phyloP scores from a whole-genome alignment of 495 filamentous ascomycete genomes.

The Penicillium samsonianum region DNA sequence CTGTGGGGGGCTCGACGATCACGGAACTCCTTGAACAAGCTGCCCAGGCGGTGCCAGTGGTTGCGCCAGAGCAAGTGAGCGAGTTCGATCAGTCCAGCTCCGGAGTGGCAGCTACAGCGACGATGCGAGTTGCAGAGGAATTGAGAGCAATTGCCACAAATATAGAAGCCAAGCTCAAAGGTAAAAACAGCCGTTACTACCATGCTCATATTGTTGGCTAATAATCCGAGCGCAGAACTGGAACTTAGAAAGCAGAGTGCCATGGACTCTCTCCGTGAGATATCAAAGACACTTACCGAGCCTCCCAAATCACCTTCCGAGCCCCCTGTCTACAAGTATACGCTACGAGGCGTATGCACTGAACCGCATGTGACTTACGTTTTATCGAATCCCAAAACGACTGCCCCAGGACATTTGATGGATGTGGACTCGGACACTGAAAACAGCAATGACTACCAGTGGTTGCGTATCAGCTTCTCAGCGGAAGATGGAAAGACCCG shows the following conservation, averaged over 20 bases:
- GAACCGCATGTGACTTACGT: conserved; percentile 54
- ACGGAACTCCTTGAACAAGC: conserved; percentile 41
- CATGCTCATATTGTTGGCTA: conserved; percentile 10
- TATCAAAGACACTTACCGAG: conserved; percentile 56
- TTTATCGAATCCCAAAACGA: conserved; percentile 27
- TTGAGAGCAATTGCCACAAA: conserved; percentile 41
- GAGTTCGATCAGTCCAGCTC: conserved; percentile 20
- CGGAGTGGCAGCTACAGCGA: conserved; percentile 27
- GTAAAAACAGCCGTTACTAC: conserved; percentile 26
- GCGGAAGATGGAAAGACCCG: conserved; percentile 47
- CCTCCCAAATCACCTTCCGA: conserved; percentile 49
- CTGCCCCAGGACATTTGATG: conserved; percentile 22
- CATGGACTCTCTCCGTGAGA: conserved; percentile 44
- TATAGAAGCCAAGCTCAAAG: conserved; percentile 53
- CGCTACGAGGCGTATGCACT: conserved; percentile 54
- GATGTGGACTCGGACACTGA: conserved; percentile 25
- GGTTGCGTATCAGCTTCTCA: conserved; percentile 59
- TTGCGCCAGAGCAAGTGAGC: conserved; percentile 26
- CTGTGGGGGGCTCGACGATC: conserved; percentile 26
- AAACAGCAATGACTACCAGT: conserved; percentile 43
- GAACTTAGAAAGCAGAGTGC: conserved; percentile 54
- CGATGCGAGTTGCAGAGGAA: conserved; percentile 38
- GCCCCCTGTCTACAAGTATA: conserved; percentile 49
- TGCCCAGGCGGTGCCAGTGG: conserved; percentile 30
- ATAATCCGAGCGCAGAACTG: conserved; percentile 42